Evolutionary conservation across 2,329 filamentous ascomycete species (phyloP).

Genomic region (Exserohilum rostratum): DNA sequence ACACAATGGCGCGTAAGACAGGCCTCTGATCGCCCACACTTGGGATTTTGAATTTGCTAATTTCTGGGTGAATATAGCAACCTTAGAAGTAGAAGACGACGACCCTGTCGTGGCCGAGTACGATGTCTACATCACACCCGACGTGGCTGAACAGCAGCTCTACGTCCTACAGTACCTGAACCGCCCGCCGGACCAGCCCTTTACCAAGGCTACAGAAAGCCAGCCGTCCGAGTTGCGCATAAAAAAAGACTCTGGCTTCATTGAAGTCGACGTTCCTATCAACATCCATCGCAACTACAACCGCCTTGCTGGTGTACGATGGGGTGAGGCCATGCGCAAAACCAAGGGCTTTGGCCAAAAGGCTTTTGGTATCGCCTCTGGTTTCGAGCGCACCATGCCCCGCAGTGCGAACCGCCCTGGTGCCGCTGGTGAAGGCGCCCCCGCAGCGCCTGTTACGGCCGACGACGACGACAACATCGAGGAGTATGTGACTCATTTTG

Average conservation of each 20-base stretch:
- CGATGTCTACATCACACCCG: slow-evolving; percentile 84
- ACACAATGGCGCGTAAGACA: slow-evolving; percentile 37
- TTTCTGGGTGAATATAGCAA: slow-evolving; percentile 15
- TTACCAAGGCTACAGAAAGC: slow-evolving; percentile 59
- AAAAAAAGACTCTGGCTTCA: slow-evolving; percentile 80
- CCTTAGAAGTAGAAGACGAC: slow-evolving; percentile 48
- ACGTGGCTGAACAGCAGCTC: slow-evolving; percentile 58
- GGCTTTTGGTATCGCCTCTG: slow-evolving; percentile 55
- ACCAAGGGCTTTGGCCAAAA: slow-evolving; percentile 52
- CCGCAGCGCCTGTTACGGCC: slow-evolving; percentile 29
- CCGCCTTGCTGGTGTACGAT: slow-evolving; percentile 78
- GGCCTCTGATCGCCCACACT: slow-evolving; percentile 6
- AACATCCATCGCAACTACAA: slow-evolving; percentile 77
- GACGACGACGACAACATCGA: slow-evolving; percentile 72
- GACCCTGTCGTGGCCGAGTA: slow-evolving; percentile 65
- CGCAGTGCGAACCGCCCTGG: slow-evolving; percentile 36
- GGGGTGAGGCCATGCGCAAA: slow-evolving; percentile 75
- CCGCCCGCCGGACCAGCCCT: slow-evolving; percentile 68
- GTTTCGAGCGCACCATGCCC: slow-evolving; percentile 49
- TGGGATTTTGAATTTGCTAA: slow-evolving; percentile 6
- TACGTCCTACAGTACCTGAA: slow-evolving; percentile 91
- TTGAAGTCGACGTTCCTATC: slow-evolving; percentile 91
- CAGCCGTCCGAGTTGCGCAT: slow-evolving; percentile 77
- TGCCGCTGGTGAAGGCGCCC: slow-evolving; percentile 26
- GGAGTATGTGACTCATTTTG: slow-evolving; percentile 59